Conservation (phyloP, 176 grass and related monocot genomes). For the Areca catechu region DNA sequence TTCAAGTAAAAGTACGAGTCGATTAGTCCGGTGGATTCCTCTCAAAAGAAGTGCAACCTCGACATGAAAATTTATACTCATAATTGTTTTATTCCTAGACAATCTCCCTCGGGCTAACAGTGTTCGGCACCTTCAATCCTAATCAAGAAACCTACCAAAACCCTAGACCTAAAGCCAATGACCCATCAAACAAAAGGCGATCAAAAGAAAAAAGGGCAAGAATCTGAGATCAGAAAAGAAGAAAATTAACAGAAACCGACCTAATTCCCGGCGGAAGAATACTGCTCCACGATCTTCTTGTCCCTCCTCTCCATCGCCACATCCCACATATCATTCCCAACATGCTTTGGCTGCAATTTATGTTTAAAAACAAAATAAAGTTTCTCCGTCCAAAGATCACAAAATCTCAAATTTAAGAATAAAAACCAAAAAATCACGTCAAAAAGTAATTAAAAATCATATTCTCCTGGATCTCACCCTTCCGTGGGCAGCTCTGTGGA, state of each 20-base stretch:
- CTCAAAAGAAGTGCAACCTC: too few relatives aligned
- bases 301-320: constrained; percentile 96
- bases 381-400: background rate
- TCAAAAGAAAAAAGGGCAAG: background rate
- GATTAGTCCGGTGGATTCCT: too few relatives aligned
- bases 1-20: too few relatives aligned
- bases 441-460: background rate
- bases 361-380: background rate
- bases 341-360: constrained; percentile 82
- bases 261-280: constrained; percentile 19
- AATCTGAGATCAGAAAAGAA: background rate
- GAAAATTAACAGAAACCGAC: background rate
- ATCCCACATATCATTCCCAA: constrained; percentile 96
- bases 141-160: too few relatives aligned
- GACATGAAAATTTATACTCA: too few relatives aligned
- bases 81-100: too few relatives aligned
- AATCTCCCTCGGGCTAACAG: too few relatives aligned
- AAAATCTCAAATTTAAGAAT: background rate
- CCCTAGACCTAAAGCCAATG: too few relatives aligned
- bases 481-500: constrained; percentile 85
- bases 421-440: background rate
- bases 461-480: constrained; percentile 32
- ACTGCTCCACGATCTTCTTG: constrained; percentile 65
- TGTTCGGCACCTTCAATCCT: too few relatives aligned
- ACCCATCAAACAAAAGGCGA: too few relatives aligned